Evolutionary conservation across 352 stramenopile species (phyloP).

Genomic region (Phytophthora chlamydospora): DNA sequence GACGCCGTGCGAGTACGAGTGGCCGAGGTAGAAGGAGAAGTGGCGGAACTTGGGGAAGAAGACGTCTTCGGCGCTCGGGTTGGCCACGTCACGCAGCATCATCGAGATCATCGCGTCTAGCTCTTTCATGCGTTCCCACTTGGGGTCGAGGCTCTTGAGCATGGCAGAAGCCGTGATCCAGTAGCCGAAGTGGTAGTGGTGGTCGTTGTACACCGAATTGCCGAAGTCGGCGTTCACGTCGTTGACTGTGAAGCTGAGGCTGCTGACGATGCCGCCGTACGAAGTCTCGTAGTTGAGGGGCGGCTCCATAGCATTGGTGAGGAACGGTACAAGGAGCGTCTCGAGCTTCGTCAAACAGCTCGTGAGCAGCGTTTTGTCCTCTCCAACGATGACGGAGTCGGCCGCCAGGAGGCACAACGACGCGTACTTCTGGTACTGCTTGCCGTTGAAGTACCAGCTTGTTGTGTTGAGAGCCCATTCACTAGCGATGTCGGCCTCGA

Average conservation of each 20-base stretch:
- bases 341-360: slow-evolving; percentile 64
- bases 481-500: slow-evolving; percentile 52
- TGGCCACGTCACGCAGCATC: slow-evolving; percentile 75
- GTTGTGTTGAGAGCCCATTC: slow-evolving; percentile 45
- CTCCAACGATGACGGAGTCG: slow-evolving; percentile 47
- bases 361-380: slow-evolving; percentile 48
- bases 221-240: slow-evolving; percentile 72
- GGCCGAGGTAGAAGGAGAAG: slow-evolving; percentile 73
- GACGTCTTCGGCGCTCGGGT: slow-evolving; percentile 52
- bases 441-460: slow-evolving; percentile 82
- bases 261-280: slow-evolving; percentile 61
- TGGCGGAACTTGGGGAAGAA: slow-evolving; percentile 75
- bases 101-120: slow-evolving; percentile 65
- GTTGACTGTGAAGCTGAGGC: slow-evolving; percentile 44
- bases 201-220: slow-evolving; percentile 82
- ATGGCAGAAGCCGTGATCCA: slow-evolving; percentile 69
- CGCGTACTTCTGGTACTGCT: slow-evolving; percentile 79
- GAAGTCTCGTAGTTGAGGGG: slow-evolving; percentile 66
- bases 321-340: slow-evolving; percentile 54
- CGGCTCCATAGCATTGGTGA: slow-evolving; percentile 52
- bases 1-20: slow-evolving; percentile 75
- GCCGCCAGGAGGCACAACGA: slow-evolving; percentile 70
- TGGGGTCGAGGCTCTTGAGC: slow-evolving; percentile 60
- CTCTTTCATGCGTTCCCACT: slow-evolving; percentile 50
- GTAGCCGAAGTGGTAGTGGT: slow-evolving; percentile 86